These are phyloP conservation scores for Wickerhamiella alocasiicola DNA, from an alignment of 805 yeast genomes.

Conservation along the genomic window DNA sequence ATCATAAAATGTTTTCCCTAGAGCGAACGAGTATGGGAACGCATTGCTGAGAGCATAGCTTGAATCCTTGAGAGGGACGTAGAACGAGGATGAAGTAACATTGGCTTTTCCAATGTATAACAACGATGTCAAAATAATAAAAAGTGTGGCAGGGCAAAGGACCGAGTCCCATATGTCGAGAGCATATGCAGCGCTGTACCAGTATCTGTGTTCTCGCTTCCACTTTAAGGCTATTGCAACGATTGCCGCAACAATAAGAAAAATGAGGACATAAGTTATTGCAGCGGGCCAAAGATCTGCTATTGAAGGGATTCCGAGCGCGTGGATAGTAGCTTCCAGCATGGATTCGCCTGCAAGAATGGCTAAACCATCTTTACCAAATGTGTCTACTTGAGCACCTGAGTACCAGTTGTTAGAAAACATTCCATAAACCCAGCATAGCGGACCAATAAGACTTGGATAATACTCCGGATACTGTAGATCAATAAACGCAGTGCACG, in stretches of 20 bases:
- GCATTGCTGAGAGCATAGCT: background rate
- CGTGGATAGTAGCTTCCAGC: background rate
- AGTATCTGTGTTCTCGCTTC: background rate
- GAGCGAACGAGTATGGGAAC: constrained; percentile 4
- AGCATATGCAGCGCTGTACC: background rate
- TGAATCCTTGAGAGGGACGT: background rate
- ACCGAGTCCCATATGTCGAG: constrained; percentile 1
- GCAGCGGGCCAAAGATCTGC: constrained; percentile 4
- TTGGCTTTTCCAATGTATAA: background rate
- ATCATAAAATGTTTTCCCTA: background rate
- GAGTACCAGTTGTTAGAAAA: constrained; percentile 3
- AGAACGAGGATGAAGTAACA: background rate
- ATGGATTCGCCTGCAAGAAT: background rate
- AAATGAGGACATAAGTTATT: background rate
- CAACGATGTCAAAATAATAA: background rate
- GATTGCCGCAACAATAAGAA: background rate
- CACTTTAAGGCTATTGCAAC: background rate
- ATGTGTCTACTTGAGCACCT: background rate
- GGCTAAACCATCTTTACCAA: background rate
- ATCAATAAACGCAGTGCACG: background rate
- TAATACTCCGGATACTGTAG: constrained; percentile 7
- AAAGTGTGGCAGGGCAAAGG: background rate
- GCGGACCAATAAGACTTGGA: background rate
- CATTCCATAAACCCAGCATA: constrained; percentile 5
- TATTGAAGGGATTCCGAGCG: background rate